Evolutionary conservation across 192 early-diverging fungal species (phyloP), one percentile per base, ranked within the genome.

Genomic region (Diversispora eburnea): DNA sequence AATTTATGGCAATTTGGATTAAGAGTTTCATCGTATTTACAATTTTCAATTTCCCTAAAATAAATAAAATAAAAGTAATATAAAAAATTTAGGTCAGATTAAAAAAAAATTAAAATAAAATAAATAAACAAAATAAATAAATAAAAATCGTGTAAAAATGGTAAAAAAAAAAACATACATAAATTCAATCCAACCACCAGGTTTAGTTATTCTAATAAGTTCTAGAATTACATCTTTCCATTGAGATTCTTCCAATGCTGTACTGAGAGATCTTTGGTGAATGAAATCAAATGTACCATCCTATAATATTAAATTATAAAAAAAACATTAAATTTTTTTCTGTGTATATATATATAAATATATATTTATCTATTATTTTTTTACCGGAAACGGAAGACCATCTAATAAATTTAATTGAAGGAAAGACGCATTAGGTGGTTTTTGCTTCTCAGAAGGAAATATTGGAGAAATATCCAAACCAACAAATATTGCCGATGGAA

Each of bases 381-480:
- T 33, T 33, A 33, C 25, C 13, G 25, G 19, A 39, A 74, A 74
- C 8, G 72, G 72, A 10, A 74, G 25, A 8, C 72, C 72, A 62
- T 74, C 52, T 7, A 68, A 57, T 20, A 74, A 47, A 67, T 74
- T 49, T 6, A n/a, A n/a, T 52, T 54, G 41, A 51, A 67, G 59
- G 33, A 74, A 74, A 5, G 61, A 52, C 1, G 56, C 17, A 33
- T 74, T 74, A 12, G 6, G 19, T 41, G 72, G 64, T 48, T 46
- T 51, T 62, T 67, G 33, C 25, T 41, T 17, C 3, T 62, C 42
- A 4, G 61, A 8, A 1, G 72, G 72, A 33, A 74, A 74, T 4
- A 68, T 54, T 3, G 76, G 75, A 9, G 71, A 65, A 68, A 79
- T 81, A 56, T 81, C 80, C n/a, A 81, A 10, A n/a, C 75, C 80